These are phyloP conservation scores for Boletus barrowsii DNA, from an alignment of 768 basidiomycete genomes.

Conservation along the genomic window DNA sequence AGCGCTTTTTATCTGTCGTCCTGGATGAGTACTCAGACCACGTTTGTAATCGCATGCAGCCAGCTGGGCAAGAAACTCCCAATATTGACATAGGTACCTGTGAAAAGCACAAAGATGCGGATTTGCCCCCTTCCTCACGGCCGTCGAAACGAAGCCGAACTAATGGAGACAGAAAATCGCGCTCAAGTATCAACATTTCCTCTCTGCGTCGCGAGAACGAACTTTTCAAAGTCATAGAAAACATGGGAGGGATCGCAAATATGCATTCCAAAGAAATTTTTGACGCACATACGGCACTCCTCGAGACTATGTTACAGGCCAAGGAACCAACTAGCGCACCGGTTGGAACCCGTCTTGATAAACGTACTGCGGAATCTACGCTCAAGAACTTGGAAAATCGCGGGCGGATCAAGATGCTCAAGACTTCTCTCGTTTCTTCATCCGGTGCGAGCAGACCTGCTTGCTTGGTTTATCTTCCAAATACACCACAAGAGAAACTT, in stretches of 20 bases:
- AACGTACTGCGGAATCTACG: slow-evolving; percentile 62
- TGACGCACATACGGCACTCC: slow-evolving; percentile 61
- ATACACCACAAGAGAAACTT: slow-evolving; percentile 49
- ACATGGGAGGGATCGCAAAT: slow-evolving; percentile 64
- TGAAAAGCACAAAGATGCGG: slow-evolving; percentile 15
- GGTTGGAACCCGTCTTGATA: slow-evolving; percentile 66
- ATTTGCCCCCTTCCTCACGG: slow-evolving; percentile 6
- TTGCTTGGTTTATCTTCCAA: slow-evolving; percentile 64
- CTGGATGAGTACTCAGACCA: not conserved
- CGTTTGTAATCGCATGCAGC: not conserved
- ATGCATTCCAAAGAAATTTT: slow-evolving; percentile 66
- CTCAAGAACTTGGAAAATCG: slow-evolving; percentile 60
- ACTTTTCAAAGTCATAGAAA: slow-evolving; percentile 61
- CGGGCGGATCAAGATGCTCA: slow-evolving; percentile 68
- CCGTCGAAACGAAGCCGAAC: slow-evolving; percentile 23
- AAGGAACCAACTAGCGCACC: slow-evolving; percentile 73
- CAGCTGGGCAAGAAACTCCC: not conserved
- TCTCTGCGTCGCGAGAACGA: slow-evolving; percentile 81
- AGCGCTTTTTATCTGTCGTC: not conserved
- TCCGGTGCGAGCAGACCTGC: slow-evolving; percentile 59
- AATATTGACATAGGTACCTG: not conserved
- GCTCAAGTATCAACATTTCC: slow-evolving; percentile 64
- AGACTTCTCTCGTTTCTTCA: slow-evolving; percentile 55
- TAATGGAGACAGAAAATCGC: slow-evolving; percentile 9
- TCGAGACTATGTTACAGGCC: slow-evolving; percentile 52